Evolutionary conservation across 331 rosid genomes (phyloP).

Genomic region (Malus hybrid): DNA sequence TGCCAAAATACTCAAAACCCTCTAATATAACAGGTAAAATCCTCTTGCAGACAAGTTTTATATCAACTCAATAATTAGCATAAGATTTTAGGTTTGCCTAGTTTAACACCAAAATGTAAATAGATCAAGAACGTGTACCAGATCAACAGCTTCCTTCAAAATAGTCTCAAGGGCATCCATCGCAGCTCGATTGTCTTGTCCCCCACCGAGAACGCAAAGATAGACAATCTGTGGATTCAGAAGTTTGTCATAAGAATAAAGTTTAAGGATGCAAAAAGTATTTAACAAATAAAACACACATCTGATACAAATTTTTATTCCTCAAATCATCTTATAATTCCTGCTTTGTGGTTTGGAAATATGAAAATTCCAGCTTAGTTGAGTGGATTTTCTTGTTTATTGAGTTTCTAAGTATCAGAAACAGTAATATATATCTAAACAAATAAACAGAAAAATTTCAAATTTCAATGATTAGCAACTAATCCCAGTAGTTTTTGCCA

Average conservation of each 20-base stretch:
- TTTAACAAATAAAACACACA: not conserved
- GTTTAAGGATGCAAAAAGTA: not conserved
- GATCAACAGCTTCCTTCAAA: slow-evolving; percentile 16
- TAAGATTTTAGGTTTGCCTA: not conserved
- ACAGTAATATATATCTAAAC: not conserved
- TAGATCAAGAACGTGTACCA: not conserved
- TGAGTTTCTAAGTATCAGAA: not conserved
- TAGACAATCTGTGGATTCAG: not conserved
- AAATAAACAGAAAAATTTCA: not conserved
- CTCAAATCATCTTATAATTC: not conserved
- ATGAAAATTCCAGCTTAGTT: not conserved
- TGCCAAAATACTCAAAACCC: not conserved
- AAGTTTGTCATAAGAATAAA: not conserved
- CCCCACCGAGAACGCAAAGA: not conserved
- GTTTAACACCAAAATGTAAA: not conserved
- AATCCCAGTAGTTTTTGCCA: not conserved
- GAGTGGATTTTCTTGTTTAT: not conserved
- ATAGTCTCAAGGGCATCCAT: slow-evolving; percentile 18
- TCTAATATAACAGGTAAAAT: not conserved
- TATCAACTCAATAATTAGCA: not conserved
- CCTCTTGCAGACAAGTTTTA: not conserved
- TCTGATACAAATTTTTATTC: not conserved
- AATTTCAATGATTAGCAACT: not conserved
- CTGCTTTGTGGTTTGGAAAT: not conserved
- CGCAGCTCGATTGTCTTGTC: not conserved